Conservation (phyloP, 116 monocot species). For the Cymodocea nodosa region DNA sequence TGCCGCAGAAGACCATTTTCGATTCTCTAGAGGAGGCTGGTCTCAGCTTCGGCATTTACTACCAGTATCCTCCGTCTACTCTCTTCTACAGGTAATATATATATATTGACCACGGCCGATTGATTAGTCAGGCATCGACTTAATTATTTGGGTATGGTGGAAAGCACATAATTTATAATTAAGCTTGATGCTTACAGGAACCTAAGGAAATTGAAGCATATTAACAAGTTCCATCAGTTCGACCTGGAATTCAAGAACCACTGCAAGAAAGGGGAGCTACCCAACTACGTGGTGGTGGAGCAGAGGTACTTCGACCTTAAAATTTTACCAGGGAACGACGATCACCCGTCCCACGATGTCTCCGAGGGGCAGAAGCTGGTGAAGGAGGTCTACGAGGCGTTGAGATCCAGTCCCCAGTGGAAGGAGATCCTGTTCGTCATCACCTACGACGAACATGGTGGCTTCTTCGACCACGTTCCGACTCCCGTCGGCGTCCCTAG, state of each 20-base stretch:
- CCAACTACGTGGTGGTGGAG: slow-evolving; percentile 90
- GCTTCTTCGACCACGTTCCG: slow-evolving; percentile 90
- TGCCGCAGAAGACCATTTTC: slow-evolving; percentile 91
- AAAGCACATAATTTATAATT: too few species aligned
- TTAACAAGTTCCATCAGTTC: slow-evolving; percentile 55
- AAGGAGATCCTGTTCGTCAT: slow-evolving; percentile 68
- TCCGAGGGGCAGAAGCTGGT: slow-evolving; percentile 75
- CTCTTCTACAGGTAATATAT: slow-evolving; percentile 72
- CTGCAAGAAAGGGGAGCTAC: slow-evolving; percentile 83
- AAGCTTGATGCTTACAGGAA: slow-evolving; percentile 58
- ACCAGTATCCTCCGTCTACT: slow-evolving; percentile 75
- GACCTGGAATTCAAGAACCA: slow-evolving; percentile 65
- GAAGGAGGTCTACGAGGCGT: slow-evolving; percentile 88
- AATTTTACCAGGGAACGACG: slow-evolving; percentile 69
- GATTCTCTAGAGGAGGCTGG: slow-evolving; percentile 75
- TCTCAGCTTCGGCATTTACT: slow-evolving; percentile 70
- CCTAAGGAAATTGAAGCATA: slow-evolving; percentile 58
- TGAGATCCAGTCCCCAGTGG: slow-evolving; percentile 86
- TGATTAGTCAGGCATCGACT: too few species aligned
- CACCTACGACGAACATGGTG: slow-evolving; percentile 91
- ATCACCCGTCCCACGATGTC: slow-evolving; percentile 92
- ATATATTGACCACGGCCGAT: too few species aligned
- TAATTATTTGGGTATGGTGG: too few species aligned
- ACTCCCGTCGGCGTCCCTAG: slow-evolving; percentile 62
- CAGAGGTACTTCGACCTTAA: slow-evolving; percentile 88